These are phyloP conservation scores for Boletus huronensis DNA, from an alignment of 768 basidiomycete genomes.

Conservation along the genomic window DNA sequence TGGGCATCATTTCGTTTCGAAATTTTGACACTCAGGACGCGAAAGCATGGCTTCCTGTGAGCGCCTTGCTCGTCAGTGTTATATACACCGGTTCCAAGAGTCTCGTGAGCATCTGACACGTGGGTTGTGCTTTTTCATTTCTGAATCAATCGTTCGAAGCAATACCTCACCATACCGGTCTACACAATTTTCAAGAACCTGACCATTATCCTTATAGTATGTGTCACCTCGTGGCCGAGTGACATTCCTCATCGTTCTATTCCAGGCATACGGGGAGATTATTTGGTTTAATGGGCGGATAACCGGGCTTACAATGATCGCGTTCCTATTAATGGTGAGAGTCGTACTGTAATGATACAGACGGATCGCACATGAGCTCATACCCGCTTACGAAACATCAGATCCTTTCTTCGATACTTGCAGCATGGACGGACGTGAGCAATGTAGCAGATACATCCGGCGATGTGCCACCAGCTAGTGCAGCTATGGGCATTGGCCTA, in stretches of 20 bases:
- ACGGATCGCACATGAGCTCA: not conserved
- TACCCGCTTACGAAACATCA: constrained; percentile 27
- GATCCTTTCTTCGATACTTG: constrained; percentile 91
- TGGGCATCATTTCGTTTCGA: constrained; percentile 81
- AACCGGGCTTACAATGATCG: constrained; percentile 80
- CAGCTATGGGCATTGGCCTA: constrained; percentile 27
- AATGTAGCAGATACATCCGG: constrained; percentile 32
- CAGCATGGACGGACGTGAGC: constrained; percentile 89
- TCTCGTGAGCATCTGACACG: constrained; percentile 57
- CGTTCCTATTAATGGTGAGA: constrained; percentile 89
- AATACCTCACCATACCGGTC: constrained; percentile 94
- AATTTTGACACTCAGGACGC: constrained; percentile 81
- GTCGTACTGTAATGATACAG: not conserved
- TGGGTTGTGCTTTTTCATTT: not conserved
- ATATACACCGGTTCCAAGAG: constrained; percentile 99
- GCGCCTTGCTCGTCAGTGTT: constrained; percentile 84
- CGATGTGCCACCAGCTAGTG: constrained; percentile 25
- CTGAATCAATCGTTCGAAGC: constrained; percentile 44
- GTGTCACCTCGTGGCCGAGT: constrained; percentile 25
- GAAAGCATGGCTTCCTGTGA: constrained; percentile 93
- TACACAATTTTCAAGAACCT: constrained; percentile 99
- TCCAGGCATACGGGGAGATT: constrained; percentile 93
- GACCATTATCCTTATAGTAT: constrained; percentile 96
- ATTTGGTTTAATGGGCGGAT: constrained; percentile 93
- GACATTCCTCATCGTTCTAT: not conserved